Conservation (phyloP, 2,329 filamentous ascomycete species). For the Ceratocystis diversiconidia region DNA sequence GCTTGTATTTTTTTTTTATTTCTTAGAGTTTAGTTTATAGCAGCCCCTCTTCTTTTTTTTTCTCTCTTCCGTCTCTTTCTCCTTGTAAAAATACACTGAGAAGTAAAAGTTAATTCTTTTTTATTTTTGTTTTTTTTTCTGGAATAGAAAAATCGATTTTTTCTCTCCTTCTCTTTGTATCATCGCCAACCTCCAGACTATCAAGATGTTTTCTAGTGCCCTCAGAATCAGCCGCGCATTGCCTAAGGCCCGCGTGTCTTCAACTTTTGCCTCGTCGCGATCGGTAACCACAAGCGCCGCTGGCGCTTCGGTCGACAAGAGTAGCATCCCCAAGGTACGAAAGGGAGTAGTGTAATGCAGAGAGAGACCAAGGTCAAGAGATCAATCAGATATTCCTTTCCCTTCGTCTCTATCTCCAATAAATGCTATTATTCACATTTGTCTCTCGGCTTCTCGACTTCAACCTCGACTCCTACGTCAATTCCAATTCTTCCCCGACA, state of each 20-base stretch:
- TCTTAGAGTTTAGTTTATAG: background rate
- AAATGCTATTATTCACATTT: background rate
- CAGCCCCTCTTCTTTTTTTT: slow-evolving; percentile 12
- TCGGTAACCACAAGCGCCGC: slow-evolving; percentile 92
- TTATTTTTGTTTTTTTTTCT: slow-evolving; percentile 4
- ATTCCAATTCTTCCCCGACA: background rate
- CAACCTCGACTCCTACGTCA: background rate
- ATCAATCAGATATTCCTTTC: no score
- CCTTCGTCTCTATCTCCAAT: background rate
- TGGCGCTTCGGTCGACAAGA: slow-evolving; percentile 72
- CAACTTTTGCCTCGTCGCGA: slow-evolving; percentile 42
- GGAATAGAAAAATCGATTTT: background rate
- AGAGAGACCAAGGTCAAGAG: no score
- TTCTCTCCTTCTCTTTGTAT: slow-evolving; percentile 7
- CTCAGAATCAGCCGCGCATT: slow-evolving; percentile 48
- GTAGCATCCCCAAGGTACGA: slow-evolving; percentile 38
- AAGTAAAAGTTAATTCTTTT: background rate
- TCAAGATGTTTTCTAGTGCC: slow-evolving; percentile 56
- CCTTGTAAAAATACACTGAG: background rate
- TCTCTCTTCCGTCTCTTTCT: background rate
- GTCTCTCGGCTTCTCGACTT: background rate
- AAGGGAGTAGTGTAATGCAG: background rate
- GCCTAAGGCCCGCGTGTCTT: slow-evolving; percentile 36
- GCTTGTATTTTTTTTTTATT: background rate
- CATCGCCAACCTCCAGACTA: background rate